Evolutionary conservation across 2,329 filamentous ascomycete species (phyloP), one percentile per base, ranked within the genome.

Genomic region (Fusarium euwallaceae): DNA sequence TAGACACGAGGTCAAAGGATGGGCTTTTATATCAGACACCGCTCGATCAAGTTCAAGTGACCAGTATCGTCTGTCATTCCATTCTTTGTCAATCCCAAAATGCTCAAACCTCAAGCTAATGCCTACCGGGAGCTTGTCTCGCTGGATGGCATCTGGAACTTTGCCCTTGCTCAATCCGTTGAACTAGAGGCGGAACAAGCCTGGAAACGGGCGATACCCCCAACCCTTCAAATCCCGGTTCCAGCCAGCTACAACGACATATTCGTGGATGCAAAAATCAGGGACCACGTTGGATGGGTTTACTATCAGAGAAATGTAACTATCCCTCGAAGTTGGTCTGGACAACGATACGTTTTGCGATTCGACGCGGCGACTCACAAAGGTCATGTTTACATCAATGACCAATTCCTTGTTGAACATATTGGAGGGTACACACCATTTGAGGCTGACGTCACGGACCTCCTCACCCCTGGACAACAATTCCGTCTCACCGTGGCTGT

Each of bases 191-290:
- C 37, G 2, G 64, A 70, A 2, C 55, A 65, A 20, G 48, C 48
- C 12, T 72, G 70, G 70, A 64, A 51, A 8, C 14, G n/a, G 2
- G 22, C 12, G 1, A 72, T 72, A 16, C 61, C 61, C 2, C 59
- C 70, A n/a, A 34, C 39, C 1, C 34, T 72, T 3, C 67, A 72
- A 9, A 51, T 60, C 1, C 70, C 70, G 4, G 67, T 72, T 8
- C 70, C 70, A 2, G 70, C 70, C 9, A 72, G 70, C 36, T 72
- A 72, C 56, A 72, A 72, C 20, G 70, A 72, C 48, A 67, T 72
- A 6, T 72, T 72, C 22, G 70, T 70, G 7, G 64, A 67, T 29
- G n/a, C 39, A 11, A 62, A 64, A 20, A 62, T 72, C 22, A 39
- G 61, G 2, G 61, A 72, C 24, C 70, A 72, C 43, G 67, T 70